phyloP scores from a whole-genome alignment of 768 basidiomycete genomes.

The Infundibulicybe gibba region DNA sequence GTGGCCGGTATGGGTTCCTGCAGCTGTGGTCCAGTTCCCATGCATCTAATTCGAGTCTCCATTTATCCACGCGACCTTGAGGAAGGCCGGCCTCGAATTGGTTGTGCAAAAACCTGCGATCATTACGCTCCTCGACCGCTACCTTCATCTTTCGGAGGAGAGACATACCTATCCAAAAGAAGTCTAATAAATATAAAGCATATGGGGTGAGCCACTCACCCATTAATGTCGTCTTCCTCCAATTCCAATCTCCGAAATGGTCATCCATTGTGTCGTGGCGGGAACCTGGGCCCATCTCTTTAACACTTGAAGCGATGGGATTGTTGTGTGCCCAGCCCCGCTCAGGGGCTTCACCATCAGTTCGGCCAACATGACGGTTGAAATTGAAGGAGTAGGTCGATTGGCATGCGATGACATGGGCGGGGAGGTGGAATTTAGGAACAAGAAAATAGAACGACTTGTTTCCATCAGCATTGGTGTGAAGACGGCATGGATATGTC shows the following conservation, averaged over 20 bases:
- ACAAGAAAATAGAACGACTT: slow-evolving; percentile 12
- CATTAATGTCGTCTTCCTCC: slow-evolving; percentile 3
- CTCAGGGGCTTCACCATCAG: slow-evolving; percentile 5
- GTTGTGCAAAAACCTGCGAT: slow-evolving; percentile 2
- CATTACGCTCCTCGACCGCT: slow-evolving; percentile 3
- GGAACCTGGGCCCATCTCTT: not conserved
- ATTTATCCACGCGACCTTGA: not conserved
- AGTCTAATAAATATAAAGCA: not conserved
- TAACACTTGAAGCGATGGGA: not conserved
- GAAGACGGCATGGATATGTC: slow-evolving; percentile 4
- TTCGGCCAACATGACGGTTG: not conserved
- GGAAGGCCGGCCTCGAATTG: slow-evolving; percentile 1
- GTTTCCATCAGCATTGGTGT: not conserved
- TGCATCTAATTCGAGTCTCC: slow-evolving; percentile 1
- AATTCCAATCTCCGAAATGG: not conserved
- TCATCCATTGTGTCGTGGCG: not conserved
- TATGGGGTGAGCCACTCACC: not conserved
- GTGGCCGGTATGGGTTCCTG: too few species aligned
- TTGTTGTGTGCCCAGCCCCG: not conserved
- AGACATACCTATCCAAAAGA: not conserved
- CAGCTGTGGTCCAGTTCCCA: slow-evolving; percentile 3
- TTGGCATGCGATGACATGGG: slow-evolving; percentile 15
- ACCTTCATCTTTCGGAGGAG: slow-evolving; percentile 4
- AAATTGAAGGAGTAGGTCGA: slow-evolving; percentile 8
- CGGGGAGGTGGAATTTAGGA: slow-evolving; percentile 23